A percentile compares a stretch with the other conserved stretches of the same genome.
Evolutionary conservation across 2,329 filamentous ascomycete species (phyloP).

Genomic region (Biscogniauxia sp.): DNA sequence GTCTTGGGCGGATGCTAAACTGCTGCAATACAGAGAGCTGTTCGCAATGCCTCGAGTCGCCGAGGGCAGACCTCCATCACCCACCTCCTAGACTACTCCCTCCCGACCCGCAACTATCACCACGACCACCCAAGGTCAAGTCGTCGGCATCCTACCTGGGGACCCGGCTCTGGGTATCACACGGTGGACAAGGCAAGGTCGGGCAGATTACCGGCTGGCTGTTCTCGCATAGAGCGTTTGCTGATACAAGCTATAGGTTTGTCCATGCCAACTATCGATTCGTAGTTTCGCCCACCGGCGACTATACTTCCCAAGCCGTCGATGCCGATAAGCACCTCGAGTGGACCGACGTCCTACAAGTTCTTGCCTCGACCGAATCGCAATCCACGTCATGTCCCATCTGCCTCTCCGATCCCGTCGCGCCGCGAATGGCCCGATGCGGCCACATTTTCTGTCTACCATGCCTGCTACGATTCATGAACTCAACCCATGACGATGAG

Average conservation of each 20-base stretch:
- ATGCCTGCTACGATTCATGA: conserved; percentile 94
- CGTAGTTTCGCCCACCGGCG: conserved; percentile 78
- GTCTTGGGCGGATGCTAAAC: conserved; percentile 3
- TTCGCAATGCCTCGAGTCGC: conserved; percentile 61
- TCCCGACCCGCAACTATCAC: conserved; percentile 69
- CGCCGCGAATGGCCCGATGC: conserved; percentile 94
- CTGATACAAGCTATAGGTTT: conserved; percentile 51
- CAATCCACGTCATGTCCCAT: conserved; percentile 91
- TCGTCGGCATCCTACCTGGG: conserved; percentile 76
- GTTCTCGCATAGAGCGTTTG: neutral
- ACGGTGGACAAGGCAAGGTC: conserved; percentile 84
- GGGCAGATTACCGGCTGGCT: neutral
- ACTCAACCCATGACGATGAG: conserved; percentile 73
- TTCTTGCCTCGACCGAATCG: conserved; percentile 85
- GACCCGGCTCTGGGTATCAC: conserved; percentile 84
- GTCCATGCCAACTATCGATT: conserved; percentile 98
- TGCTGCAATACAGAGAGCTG: conserved; percentile 37
- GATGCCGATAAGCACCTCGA: conserved; percentile 89
- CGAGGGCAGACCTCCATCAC: conserved; percentile 97
- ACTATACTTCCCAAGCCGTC: conserved; percentile 75
- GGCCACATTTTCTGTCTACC: conserved; percentile 96
- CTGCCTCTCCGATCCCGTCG: conserved; percentile 87
- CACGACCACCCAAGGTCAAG: conserved; percentile 52
- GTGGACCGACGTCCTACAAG: conserved; percentile 87
- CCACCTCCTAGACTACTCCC: conserved; percentile 88